Evolutionary conservation across 2,329 filamentous ascomycete species (phyloP).

Genomic region (Blastomyces gilchristii): DNA sequence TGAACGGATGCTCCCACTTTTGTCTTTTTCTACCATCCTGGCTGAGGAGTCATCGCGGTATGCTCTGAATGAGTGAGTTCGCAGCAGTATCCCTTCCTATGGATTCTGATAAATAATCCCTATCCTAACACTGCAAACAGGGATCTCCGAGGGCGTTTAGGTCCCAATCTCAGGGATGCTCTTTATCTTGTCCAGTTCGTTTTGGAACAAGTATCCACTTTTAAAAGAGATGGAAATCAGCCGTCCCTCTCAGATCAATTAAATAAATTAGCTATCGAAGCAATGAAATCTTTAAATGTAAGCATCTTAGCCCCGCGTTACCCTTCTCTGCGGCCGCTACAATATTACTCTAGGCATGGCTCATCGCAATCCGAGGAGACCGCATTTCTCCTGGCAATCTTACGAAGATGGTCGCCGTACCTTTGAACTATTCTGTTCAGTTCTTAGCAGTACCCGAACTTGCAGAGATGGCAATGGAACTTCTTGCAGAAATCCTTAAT

Average conservation of each 20-base stretch:
- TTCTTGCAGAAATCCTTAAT: constrained; percentile 27
- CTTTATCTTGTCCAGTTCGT: constrained; percentile 30
- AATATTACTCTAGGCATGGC: constrained; percentile 12
- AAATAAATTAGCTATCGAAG: constrained; percentile 23
- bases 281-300: constrained; percentile 30
- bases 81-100: constrained; percentile 5
- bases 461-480: constrained; percentile 25
- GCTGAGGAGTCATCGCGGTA: constrained; percentile 30
- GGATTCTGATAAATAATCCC: neutral
- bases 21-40: constrained; percentile 32
- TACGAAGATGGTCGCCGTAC: constrained; percentile 2
- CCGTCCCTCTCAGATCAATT: constrained; percentile 12
- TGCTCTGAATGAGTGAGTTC: constrained; percentile 10
- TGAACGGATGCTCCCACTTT: constrained; percentile 26
- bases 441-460: constrained; percentile 22
- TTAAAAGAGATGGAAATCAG: constrained; percentile 15
- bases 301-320: constrained; percentile 9
- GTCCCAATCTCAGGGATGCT: constrained; percentile 29
- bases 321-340: neutral
- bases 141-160: constrained; percentile 19
- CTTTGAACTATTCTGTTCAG: constrained; percentile 11
- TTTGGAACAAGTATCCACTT: constrained; percentile 24
- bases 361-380: constrained; percentile 11
- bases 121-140: neutral
- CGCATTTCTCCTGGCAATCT: constrained; percentile 10